A percentile compares a stretch with the other conserved stretches of the same genome.
These are phyloP conservation scores for Aspergillus sp. DNA, from an alignment of 2,329 filamentous ascomycete genomes.

Conservation along the genomic window DNA sequence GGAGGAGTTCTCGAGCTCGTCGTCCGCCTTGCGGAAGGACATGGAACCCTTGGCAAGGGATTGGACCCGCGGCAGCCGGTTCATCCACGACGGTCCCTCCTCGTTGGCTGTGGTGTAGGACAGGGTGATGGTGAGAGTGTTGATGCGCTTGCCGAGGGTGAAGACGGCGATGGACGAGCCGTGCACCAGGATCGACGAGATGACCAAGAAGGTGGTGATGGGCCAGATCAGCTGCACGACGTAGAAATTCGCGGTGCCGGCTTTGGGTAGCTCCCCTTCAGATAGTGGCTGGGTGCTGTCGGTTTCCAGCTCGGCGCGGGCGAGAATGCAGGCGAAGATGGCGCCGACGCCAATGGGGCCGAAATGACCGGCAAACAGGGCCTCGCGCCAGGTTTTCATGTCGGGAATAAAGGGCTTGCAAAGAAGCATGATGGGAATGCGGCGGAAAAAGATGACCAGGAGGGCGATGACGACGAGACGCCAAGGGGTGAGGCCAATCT, in stretches of 20 bases:
- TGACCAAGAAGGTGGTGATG: conserved; percentile 88
- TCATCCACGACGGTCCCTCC: conserved; percentile 92
- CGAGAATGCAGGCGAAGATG: conserved; percentile 90
- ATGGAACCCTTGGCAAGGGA: conserved; percentile 79
- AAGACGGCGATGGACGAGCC: conserved; percentile 98
- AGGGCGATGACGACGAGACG: conserved; percentile 89
- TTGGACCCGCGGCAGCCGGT: conserved; percentile 75
- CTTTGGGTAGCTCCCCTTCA: conserved; percentile 52
- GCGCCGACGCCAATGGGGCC: conserved; percentile 96
- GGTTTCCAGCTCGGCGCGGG: conserved; percentile 84
- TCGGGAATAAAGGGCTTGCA: conserved; percentile 93
- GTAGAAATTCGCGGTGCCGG: conserved; percentile 60
- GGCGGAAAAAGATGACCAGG: conserved; percentile 90
- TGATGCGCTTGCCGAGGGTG: conserved; percentile 95
- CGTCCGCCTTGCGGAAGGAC: conserved; percentile 69
- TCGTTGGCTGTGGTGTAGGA: conserved; percentile 91
- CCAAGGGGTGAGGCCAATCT: conserved; percentile 79
- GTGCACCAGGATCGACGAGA: conserved; percentile 90
- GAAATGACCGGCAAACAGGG: conserved; percentile 94
- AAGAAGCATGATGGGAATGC: conserved; percentile 89
- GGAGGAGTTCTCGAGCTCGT: conserved; percentile 56
- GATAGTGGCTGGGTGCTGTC: conserved; percentile 71
- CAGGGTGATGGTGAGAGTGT: conserved; percentile 90
- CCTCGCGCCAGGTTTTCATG: conserved; percentile 96
- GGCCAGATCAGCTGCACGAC: conserved; percentile 91